Evolutionary conservation across 495 filamentous ascomycete genomes (phyloP).

Genomic region (Aspergillus cavernicola): DNA sequence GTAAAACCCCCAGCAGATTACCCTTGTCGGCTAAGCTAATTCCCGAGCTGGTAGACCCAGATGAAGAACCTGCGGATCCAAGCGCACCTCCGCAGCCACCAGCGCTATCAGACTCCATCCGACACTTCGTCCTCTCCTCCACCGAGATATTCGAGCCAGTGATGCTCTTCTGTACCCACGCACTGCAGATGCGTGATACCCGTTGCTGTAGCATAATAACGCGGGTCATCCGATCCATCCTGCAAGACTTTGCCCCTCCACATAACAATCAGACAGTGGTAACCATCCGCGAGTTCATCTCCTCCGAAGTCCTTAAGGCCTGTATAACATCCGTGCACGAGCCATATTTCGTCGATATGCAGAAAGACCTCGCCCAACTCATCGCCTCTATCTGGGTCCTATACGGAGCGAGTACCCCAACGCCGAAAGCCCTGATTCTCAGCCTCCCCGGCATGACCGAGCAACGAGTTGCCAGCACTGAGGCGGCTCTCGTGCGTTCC

Average conservation of each 20-base stretch:
- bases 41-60: slow-evolving; percentile 30
- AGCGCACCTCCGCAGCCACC: slow-evolving; percentile 34
- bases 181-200: slow-evolving; percentile 84
- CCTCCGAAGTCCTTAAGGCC: slow-evolving; percentile 73
- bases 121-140: slow-evolving; percentile 76
- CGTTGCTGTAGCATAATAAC: slow-evolving; percentile 83
- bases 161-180: slow-evolving; percentile 86
- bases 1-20: slow-evolving; percentile 22
- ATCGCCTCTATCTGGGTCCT: slow-evolving; percentile 80
- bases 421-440: slow-evolving; percentile 50
- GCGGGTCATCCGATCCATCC: slow-evolving; percentile 75
- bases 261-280: slow-evolving; percentile 50
- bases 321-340: slow-evolving; percentile 88
- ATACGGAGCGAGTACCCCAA: slow-evolving; percentile 61
- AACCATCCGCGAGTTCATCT: slow-evolving; percentile 88
- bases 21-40: slow-evolving; percentile 13
- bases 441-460: slow-evolving; percentile 55
- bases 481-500: slow-evolving; percentile 54
- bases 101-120: slow-evolving; percentile 49
- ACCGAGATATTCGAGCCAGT: slow-evolving; percentile 79
- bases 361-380: slow-evolving; percentile 84
- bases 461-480: slow-evolving; percentile 43
- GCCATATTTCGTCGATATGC: slow-evolving; percentile 92
- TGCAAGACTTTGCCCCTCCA: slow-evolving; percentile 67
- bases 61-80: slow-evolving; percentile 39